phyloP scores from a whole-genome alignment of 768 basidiomycete genomes.

The Russula virescens region DNA sequence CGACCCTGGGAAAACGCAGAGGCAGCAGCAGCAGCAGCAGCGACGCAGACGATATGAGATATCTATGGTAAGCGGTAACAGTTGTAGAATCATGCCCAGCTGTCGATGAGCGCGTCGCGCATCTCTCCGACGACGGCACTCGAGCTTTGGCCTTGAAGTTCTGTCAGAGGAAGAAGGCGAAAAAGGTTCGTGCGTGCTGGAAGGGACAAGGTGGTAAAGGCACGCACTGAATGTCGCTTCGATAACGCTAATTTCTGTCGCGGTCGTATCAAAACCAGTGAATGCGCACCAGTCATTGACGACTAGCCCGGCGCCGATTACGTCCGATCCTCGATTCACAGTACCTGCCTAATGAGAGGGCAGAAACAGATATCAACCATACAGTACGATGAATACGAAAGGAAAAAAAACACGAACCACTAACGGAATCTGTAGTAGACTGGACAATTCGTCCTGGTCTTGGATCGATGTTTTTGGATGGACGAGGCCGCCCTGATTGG shows the following conservation, averaged over 20 bases:
- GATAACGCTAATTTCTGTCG: conserved; percentile 97
- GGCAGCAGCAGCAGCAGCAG: no score
- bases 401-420: conserved; percentile 58
- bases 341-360: conserved; percentile 72
- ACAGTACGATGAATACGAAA: background rate
- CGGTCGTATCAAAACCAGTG: conserved; percentile 98
- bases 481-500: conserved; percentile 95
- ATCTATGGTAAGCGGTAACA: background rate
- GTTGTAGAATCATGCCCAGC: conserved; percentile 62
- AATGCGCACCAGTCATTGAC: conserved; percentile 99
- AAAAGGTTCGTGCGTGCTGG: conserved; percentile 1
- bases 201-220: conserved; percentile 2
- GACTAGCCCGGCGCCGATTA: conserved; percentile 94
- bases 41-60: background rate
- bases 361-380: background rate
- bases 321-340: conserved; percentile 97
- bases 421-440: conserved; percentile 86
- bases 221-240: conserved; percentile 94
- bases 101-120: conserved; percentile 59
- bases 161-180: conserved; percentile 28
- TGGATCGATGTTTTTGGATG: conserved; percentile 97
- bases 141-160: conserved; percentile 52
- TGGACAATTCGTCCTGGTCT: conserved; percentile 96
- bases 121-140: conserved; percentile 54
- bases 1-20: background rate